Conservation (phyloP, 2,329 filamentous ascomycete species). For the Colletotrichum abscissum region DNA sequence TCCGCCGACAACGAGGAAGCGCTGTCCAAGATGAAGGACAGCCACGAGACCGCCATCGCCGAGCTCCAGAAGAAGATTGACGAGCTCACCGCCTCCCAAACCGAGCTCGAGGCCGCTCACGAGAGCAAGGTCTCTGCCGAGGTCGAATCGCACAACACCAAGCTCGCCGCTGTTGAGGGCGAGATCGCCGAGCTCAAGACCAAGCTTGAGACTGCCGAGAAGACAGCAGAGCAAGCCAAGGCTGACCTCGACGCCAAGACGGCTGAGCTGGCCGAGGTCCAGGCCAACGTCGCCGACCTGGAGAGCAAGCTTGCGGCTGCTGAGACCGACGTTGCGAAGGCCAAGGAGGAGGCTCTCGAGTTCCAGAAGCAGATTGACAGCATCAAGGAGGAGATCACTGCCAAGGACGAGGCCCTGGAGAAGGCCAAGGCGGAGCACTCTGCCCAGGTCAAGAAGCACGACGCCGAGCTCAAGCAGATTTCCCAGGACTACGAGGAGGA, state of each 20-base stretch:
- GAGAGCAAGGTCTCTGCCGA: constrained; percentile 58
- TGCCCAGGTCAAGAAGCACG: constrained; percentile 59
- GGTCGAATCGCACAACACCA: constrained; percentile 55
- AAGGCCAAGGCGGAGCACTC: constrained; percentile 62
- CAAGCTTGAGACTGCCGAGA: constrained; percentile 59
- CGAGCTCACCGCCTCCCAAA: constrained; percentile 60
- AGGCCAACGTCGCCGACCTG: constrained; percentile 53
- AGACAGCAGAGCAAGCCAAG: constrained; percentile 55
- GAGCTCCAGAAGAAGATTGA: constrained; percentile 68
- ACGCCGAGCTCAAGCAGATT: constrained; percentile 67
- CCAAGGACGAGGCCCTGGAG: constrained; percentile 61
- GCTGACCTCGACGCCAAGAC: constrained; percentile 56
- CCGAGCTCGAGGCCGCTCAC: constrained; percentile 56
- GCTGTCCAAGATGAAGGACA: constrained; percentile 60
- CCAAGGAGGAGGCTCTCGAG: constrained; percentile 58
- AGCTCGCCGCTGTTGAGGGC: constrained; percentile 62
- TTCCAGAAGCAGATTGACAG: constrained; percentile 61
- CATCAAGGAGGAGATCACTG: constrained; percentile 56
- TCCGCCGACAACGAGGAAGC: constrained; percentile 60
- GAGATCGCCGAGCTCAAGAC: constrained; percentile 63
- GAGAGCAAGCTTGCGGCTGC: constrained; percentile 60
- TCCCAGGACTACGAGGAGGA: constrained; percentile 73
- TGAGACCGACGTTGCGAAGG: constrained; percentile 54
- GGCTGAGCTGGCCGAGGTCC: constrained; percentile 51
- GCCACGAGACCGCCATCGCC: constrained; percentile 59